These are phyloP conservation scores for Prunus yedoensis DNA, from an alignment of 331 rosid species.

Conservation along the genomic window DNA sequence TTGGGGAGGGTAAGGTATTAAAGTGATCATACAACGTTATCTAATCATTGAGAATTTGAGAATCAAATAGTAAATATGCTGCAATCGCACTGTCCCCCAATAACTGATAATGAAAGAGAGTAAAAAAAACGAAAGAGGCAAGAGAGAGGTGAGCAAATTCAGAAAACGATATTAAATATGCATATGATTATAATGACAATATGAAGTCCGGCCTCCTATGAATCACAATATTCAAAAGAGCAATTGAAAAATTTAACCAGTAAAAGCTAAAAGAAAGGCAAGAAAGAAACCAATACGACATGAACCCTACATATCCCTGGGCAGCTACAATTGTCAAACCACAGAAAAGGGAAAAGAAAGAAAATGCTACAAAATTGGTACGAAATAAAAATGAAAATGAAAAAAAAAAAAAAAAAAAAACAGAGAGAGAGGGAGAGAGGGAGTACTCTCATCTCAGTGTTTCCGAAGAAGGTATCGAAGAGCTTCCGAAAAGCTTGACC, in stretches of 20 bases:
- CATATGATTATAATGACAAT: not conserved
- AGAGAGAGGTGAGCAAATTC: not conserved
- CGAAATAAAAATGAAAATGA: not conserved
- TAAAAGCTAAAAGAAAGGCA: too few relatives aligned
- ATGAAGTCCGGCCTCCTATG: too few relatives aligned
- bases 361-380: not conserved
- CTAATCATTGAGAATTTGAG: not conserved
- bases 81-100: not conserved
- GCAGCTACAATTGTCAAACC: not conserved
- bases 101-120: too few relatives aligned
- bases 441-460: constrained; percentile 64
- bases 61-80: not conserved
- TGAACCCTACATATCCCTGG: constrained; percentile 3
- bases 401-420: not conserved
- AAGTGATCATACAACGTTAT: not conserved
- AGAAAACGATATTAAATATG: not conserved
- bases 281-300: not conserved
- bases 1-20: not conserved
- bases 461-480: constrained; percentile 65
- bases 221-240: not conserved
- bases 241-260: not conserved
- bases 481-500: constrained; percentile 70
- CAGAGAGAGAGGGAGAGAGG: not conserved
- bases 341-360: not conserved
- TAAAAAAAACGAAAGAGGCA: too few relatives aligned